phyloP scores from a whole-genome alignment of 768 basidiomycete genomes.

The Collybia mongolica region DNA sequence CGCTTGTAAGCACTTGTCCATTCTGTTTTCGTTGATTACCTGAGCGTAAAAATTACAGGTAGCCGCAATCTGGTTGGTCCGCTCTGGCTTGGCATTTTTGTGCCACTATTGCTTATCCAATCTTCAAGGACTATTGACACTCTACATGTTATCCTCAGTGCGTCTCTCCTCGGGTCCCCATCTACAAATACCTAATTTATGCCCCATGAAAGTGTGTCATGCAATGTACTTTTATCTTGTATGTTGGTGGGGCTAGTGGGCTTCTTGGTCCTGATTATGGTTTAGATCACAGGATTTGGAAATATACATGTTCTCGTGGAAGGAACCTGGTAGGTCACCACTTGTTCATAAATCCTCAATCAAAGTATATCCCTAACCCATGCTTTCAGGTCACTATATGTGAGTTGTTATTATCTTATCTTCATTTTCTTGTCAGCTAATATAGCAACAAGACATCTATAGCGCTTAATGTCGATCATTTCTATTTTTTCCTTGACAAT shows the following conservation, averaged over 20 bases:
- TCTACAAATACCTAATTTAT: not conserved
- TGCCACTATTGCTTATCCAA: no score
- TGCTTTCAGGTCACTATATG: constrained; percentile 32
- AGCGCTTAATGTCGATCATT: constrained; percentile 31
- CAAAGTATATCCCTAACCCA: not conserved
- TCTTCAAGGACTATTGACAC: constrained; percentile 37
- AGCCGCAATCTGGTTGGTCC: constrained; percentile 30
- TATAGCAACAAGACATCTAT: constrained; percentile 27
- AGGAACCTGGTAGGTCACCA: constrained; percentile 36
- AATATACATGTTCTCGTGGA: constrained; percentile 22
- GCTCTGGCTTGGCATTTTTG: not conserved
- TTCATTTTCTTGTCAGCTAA: not conserved
- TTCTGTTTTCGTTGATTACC: not conserved
- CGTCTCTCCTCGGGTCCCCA: constrained; percentile 9
- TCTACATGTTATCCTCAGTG: constrained; percentile 38
- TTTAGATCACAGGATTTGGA: constrained; percentile 38
- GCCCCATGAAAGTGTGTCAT: constrained; percentile 34
- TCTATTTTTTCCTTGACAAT: not conserved
- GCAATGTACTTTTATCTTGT: constrained; percentile 43
- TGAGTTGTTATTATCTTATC: constrained; percentile 14
- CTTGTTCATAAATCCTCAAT: not conserved
- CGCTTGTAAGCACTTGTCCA: constrained; percentile 25
- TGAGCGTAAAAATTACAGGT: constrained; percentile 21
- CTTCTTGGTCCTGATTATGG: not conserved
- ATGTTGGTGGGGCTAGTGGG: constrained; percentile 1